Base-by-base conservation (phyloP, 2,329 filamentous ascomycete species). In the Immersiporthe knoxdaviesiana region DNA sequence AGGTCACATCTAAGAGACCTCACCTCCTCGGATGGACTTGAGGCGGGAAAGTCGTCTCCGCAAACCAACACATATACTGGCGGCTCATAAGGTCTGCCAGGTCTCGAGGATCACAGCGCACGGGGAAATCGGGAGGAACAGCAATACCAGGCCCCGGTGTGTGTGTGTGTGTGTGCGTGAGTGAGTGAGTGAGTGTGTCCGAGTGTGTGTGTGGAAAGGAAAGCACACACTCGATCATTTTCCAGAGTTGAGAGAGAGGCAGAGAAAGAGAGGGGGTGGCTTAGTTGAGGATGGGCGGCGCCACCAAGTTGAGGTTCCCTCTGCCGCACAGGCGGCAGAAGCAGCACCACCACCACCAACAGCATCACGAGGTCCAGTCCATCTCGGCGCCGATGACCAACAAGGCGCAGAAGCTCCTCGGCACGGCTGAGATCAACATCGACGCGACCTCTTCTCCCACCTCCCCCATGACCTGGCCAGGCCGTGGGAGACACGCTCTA, bases 401-500 rank as follows among this genome's bases (percentile, higher is more conserved):
- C 61, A 87, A 87, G 74, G 84, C 83, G 1, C 84, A 86, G 72
- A 84, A 82, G 73, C 80, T 87, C 21, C 75, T 87, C 52, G 85
- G 84, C 32, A 81, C 81, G 5, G 79, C 80, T 35, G 81, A 81
- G 7, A 78, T 84, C 73, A 83, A 78, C 72, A 78, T 81, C 70
- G 68, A 70, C 63, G 54, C 63, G 14, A 82, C 84, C 71, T 75
- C 79, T 11, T 72, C 77, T 4, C 72, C 70, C 47, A 66, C 70
- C 21, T 69, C 67, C 69, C 69, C 3, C 70, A 66, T 21, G 73
- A 71, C 35, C n/a, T 71, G 12, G 72, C 75, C 39, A 74, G 76
- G 52, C 72, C 73, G 54, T 85, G 84, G 83, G 83, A 86, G 65
- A 74, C 78, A 10, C 74, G 74, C 21, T 85, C 84, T 2, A 80